phyloP scores from a whole-genome alignment of 2,329 filamentous ascomycete species.

The Whalleya microplaca region DNA sequence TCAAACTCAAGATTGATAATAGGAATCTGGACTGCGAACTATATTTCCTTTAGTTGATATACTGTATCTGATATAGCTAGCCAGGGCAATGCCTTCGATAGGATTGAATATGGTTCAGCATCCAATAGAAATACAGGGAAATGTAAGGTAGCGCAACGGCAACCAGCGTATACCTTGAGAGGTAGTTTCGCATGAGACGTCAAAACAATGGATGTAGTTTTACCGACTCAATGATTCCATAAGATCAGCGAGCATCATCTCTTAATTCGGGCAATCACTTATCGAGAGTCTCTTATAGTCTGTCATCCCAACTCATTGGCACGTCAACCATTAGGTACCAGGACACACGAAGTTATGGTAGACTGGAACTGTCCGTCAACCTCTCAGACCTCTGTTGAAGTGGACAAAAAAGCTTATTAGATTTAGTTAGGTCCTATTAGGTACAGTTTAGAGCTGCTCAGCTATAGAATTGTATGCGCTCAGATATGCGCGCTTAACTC shows the following conservation, averaged over 20 bases:
- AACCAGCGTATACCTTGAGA: background rate
- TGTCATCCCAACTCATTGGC: conserved; percentile 18
- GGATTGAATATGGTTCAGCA: background rate
- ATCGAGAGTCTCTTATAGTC: background rate
- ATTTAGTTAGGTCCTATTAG: too few species aligned
- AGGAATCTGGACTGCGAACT: too few species aligned
- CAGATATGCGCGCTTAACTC: conserved; percentile 30
- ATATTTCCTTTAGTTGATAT: too few species aligned
- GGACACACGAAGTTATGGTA: background rate
- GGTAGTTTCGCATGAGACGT: conserved; percentile 15
- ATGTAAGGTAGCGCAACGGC: background rate
- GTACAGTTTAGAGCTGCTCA: conserved; percentile 1
- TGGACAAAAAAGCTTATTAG: too few species aligned
- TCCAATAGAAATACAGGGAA: background rate
- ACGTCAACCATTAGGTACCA: background rate
- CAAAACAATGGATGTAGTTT: conserved; percentile 19
- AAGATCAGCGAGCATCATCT: conserved; percentile 16
- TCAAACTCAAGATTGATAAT: too few species aligned
- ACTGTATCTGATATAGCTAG: too few species aligned
- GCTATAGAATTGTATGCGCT: conserved; percentile 10
- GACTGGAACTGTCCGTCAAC: too few species aligned
- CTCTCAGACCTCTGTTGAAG: too few species aligned
- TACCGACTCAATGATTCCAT: conserved; percentile 13
- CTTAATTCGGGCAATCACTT: background rate
- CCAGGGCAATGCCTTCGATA: too few species aligned